A percentile compares a stretch with the other conserved stretches of the same genome.
Conservation (phyloP, 331 rosid species). For the Rosa hybrid region DNA sequence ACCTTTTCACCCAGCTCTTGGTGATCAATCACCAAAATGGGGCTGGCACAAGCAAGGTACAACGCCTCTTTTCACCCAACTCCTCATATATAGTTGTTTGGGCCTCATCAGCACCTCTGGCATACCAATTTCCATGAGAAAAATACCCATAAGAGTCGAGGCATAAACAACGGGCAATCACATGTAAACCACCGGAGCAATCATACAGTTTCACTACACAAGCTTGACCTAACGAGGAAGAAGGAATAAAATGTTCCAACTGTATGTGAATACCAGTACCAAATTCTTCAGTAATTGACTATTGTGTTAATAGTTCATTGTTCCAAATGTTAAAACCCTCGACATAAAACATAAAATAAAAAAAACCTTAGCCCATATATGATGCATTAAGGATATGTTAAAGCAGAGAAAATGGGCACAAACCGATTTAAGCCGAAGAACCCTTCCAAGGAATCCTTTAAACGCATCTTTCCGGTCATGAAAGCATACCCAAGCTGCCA, state of each 20-base stretch:
- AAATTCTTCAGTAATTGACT: background rate
- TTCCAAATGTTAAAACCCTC: background rate
- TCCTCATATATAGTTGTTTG: background rate
- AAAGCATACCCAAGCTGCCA: constrained; percentile 84
- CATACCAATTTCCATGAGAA: background rate
- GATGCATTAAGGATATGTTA: background rate
- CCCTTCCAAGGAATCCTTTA: constrained; percentile 81
- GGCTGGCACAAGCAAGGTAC: constrained; percentile 8
- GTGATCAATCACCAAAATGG: background rate
- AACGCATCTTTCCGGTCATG: constrained; percentile 68
- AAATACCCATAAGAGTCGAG: background rate
- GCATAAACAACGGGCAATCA: background rate
- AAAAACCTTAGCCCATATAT: background rate
- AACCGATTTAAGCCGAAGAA: constrained; percentile 84
- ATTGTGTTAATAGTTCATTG: background rate
- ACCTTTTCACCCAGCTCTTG: background rate
- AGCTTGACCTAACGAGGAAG: background rate
- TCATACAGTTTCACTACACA: background rate
- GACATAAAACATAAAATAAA: too few relatives aligned
- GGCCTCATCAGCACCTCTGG: background rate
- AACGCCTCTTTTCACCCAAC: background rate
- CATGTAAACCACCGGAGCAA: background rate
- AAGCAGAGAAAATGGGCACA: constrained; percentile 15
- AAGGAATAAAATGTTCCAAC: background rate
- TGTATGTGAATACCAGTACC: background rate